Evolutionary conservation across 306 rosid species (phyloP).

Genomic region (Lotus japonicus): DNA sequence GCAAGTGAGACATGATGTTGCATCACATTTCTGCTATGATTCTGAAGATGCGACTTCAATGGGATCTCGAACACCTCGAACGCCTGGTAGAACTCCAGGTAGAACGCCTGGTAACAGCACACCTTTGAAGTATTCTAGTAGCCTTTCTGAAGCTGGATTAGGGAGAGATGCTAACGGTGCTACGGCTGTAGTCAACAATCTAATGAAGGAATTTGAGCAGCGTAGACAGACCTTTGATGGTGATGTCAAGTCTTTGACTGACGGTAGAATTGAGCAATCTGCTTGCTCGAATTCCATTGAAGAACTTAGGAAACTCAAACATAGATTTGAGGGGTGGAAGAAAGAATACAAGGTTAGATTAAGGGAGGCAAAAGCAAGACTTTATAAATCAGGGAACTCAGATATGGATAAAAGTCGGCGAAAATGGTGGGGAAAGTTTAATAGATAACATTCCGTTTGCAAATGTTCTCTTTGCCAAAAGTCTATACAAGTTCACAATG

Average conservation of each 20-base stretch:
- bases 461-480: slow-evolving; percentile 8
- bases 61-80: slow-evolving; percentile 78
- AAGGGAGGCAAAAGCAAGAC: slow-evolving; percentile 50
- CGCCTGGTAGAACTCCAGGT: no score
- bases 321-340: slow-evolving; percentile 73
- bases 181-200: slow-evolving; percentile 36
- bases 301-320: slow-evolving; percentile 59
- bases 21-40: slow-evolving; percentile 44
- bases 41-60: slow-evolving; percentile 68
- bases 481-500: background rate
- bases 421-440: slow-evolving; percentile 79
- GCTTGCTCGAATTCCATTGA: slow-evolving; percentile 34
- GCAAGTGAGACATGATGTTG: slow-evolving; percentile 36
- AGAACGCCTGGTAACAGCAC: slow-evolving; percentile 73
- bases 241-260: slow-evolving; percentile 56
- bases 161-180: slow-evolving; percentile 49
- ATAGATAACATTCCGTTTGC: slow-evolving; percentile 31
- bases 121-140: slow-evolving; percentile 47
- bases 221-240: slow-evolving; percentile 54
- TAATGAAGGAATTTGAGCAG: slow-evolving; percentile 77
- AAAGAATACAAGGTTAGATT: slow-evolving; percentile 78
- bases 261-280: slow-evolving; percentile 43
- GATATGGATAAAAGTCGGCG: slow-evolving; percentile 55
- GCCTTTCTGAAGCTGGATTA: slow-evolving; percentile 35
- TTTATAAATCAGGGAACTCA: slow-evolving; percentile 38